These are phyloP conservation scores for Powellomyces hirtus DNA, from an alignment of 192 early-diverging fungal species.

Conservation along the genomic window DNA sequence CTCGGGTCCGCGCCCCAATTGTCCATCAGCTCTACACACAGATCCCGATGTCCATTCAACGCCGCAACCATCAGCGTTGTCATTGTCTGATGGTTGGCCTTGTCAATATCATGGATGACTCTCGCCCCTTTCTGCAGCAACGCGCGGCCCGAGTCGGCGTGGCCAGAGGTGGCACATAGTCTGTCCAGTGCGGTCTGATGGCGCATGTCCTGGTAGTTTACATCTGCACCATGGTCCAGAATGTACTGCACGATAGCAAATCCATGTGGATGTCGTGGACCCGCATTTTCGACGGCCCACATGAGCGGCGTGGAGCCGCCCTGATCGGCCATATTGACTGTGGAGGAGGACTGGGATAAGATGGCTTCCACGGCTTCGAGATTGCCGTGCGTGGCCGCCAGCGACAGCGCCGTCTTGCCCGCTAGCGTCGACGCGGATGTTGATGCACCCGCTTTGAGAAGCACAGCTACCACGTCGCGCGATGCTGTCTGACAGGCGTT, in stretches of 20 bases:
- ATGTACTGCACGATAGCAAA: conserved; percentile 34
- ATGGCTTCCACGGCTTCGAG: conserved; percentile 35
- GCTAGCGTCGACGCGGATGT: conserved; percentile 32
- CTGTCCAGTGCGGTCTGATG: conserved; percentile 46
- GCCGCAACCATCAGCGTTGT: conserved; percentile 53
- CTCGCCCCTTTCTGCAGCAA: conserved; percentile 38
- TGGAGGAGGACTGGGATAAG: conserved; percentile 11
- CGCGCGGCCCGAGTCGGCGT: conserved; percentile 28
- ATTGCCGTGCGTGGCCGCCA: conserved; percentile 41
- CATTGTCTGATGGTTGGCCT: conserved; percentile 28
- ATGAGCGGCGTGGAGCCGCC: conserved; percentile 50
- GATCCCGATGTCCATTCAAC: conserved; percentile 45
- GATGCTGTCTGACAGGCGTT: conserved; percentile 41
- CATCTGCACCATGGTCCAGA: conserved; percentile 32
- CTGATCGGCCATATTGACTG: conserved; percentile 33
- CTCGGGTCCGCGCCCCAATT: conserved; percentile 37
- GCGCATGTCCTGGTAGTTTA: conserved; percentile 35
- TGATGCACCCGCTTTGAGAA: conserved; percentile 37
- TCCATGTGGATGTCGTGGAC: conserved; percentile 34
- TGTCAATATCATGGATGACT: conserved; percentile 28
- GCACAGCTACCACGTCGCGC: conserved; percentile 27
- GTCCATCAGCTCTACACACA: conserved; percentile 45
- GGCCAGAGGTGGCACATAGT: conserved; percentile 38
- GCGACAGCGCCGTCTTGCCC: conserved; percentile 46
- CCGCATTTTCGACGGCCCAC: conserved; percentile 48